A percentile compares a stretch with the other conserved stretches of the same genome.
These are phyloP conservation scores for Allomyces javanicus DNA, from an alignment of 192 early-diverging fungal genomes.

Conservation along the genomic window DNA sequence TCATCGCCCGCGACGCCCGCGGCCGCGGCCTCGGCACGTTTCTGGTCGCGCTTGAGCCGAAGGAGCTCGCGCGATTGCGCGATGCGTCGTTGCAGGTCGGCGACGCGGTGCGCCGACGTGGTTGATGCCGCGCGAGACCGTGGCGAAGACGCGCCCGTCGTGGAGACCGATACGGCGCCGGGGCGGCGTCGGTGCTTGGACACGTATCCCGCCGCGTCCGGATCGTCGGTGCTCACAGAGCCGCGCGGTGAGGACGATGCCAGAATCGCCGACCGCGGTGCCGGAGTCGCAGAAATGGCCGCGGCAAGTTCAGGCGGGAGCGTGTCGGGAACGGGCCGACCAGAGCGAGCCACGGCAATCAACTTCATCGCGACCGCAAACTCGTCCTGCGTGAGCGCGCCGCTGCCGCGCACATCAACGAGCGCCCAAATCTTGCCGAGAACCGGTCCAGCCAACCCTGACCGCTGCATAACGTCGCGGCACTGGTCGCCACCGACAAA, in stretches of 20 bases:
- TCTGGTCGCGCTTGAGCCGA: neutral
- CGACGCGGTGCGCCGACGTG: neutral
- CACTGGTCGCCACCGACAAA: conserved; percentile 52
- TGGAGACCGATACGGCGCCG: too few species aligned
- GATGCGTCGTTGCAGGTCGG: neutral
- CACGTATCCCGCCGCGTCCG: neutral
- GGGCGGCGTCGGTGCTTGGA: neutral
- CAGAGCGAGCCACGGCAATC: conserved; percentile 36
- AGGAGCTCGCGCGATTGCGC: neutral
- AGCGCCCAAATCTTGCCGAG: conserved; percentile 63
- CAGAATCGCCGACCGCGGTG: neutral
- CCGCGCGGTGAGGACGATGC: too few species aligned
- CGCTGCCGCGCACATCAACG: conserved; percentile 55
- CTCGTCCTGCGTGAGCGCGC: conserved; percentile 81
- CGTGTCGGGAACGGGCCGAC: neutral
- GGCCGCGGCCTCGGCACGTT: neutral
- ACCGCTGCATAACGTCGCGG: conserved; percentile 47
- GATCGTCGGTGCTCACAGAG: neutral
- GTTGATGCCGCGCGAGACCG: neutral
- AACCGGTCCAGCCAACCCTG: conserved; percentile 44
- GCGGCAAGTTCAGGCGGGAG: neutral
- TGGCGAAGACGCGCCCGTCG: neutral
- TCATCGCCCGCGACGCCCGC: neutral
- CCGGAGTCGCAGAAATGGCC: neutral
- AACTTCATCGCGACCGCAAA: conserved; percentile 96